phyloP scores from a whole-genome alignment of 306 rosid species.

The Medicago lupulina region DNA sequence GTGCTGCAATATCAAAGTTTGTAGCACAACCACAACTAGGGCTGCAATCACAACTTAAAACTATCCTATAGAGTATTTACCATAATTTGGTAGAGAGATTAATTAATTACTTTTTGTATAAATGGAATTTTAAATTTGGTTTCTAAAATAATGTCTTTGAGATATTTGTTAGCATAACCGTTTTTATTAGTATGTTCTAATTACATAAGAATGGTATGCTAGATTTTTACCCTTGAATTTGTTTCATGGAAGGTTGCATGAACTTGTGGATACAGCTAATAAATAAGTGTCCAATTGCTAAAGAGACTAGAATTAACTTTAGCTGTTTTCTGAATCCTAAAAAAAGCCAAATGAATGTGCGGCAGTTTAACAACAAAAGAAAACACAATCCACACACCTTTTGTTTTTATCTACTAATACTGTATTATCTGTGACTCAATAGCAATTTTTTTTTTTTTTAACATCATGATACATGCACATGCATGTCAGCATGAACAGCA shows the following conservation, averaged over 20 bases:
- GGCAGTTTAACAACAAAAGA: slow-evolving; percentile 39
- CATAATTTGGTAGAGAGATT: no score
- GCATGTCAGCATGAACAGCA: slow-evolving; percentile 44
- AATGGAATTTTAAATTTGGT: no score
- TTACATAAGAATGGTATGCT: neutral
- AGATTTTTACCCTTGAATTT: neutral
- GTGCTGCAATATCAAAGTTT: no score
- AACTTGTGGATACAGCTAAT: slow-evolving; percentile 54
- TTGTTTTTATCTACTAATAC: slow-evolving; percentile 50
- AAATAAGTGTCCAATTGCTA: slow-evolving; percentile 52
- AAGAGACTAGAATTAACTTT: slow-evolving; percentile 46
- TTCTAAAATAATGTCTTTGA: no score
- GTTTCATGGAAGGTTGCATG: slow-evolving; percentile 49
- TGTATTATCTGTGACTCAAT: slow-evolving; percentile 58
- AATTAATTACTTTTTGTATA: no score
- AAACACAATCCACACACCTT: slow-evolving; percentile 29
- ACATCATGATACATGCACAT: slow-evolving; percentile 44
- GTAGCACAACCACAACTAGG: no score
- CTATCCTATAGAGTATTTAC: no score
- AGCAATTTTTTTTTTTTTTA: slow-evolving; percentile 34
- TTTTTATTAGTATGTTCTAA: no score
- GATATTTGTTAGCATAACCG: no score
- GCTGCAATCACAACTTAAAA: no score
- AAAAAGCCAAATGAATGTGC: slow-evolving; percentile 56
- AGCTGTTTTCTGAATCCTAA: slow-evolving; percentile 51